Evolutionary conservation across 176 grass and related monocot species (phyloP).

Genomic region (Bonia amplexicaulis): DNA sequence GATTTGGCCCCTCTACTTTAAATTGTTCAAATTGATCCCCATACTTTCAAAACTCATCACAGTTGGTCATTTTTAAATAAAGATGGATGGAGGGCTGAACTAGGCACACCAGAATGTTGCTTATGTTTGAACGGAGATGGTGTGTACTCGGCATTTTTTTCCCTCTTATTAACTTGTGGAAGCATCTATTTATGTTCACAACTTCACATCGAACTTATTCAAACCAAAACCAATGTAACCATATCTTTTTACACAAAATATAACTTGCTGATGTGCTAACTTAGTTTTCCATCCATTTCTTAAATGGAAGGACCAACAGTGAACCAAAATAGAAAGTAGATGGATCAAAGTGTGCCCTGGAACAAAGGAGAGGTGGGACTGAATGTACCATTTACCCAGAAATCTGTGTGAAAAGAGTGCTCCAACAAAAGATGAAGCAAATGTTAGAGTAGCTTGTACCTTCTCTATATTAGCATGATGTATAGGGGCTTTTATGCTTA

Average conservation of each 20-base stretch:
- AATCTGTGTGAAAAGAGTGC: neutral
- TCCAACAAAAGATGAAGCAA: neutral
- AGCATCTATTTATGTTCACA: neutral
- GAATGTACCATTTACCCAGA: neutral
- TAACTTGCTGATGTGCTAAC: neutral
- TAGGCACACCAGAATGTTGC: neutral
- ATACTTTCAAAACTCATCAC: constrained; percentile 12
- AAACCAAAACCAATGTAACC: neutral
- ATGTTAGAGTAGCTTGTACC: too few relatives aligned
- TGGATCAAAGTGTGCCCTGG: neutral
- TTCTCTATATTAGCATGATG: too few relatives aligned
- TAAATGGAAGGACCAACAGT: neutral
- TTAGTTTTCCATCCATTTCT: neutral
- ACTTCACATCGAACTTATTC: neutral
- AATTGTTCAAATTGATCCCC: neutral
- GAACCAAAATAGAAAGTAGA: neutral
- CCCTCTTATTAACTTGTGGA: neutral
- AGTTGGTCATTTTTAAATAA: neutral
- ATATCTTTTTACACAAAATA: neutral
- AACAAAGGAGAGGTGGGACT: neutral
- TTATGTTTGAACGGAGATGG: constrained; percentile 1
- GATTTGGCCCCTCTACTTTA: neutral
- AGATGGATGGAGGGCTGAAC: neutral
- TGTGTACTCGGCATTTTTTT: neutral
- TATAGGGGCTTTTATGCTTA: too few relatives aligned